Evolutionary conservation across 176 grass and related monocot species (phyloP), one percentile per base, ranked within the genome.

Genomic region (Oropetium thomaeum): DNA sequence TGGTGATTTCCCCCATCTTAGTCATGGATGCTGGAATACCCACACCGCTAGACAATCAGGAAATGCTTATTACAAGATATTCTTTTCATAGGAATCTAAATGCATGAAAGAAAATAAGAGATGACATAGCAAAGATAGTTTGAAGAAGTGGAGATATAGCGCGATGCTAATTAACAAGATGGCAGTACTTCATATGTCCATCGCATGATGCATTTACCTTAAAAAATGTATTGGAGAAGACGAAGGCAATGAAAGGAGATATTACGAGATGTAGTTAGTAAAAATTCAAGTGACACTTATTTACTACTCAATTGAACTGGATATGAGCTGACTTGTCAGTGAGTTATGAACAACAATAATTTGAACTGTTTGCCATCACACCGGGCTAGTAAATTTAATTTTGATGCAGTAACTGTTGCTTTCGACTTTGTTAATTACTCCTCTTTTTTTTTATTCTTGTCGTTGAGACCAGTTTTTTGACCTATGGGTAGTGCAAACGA

Each of bases 1-100:
- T 96, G 67, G 93, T 96, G 65, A 96, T 67, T 87, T 88, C 86
- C 79, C 72, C 82, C 82, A 78, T 84, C 17, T 37, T 57, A 7
- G 5, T 41, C 74, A 17, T 64, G 25, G 9, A 27, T 27, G 67
- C 67, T 7, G 70, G 19, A 34, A 61, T 10, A 44, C 63, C 53
- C 53, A 8, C 84, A 86, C 84, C 43, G 12, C 54, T 75, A 62
- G 42, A 44, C 59, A 59, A 29, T 58, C 33, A 70, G 54, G 70
- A 64, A 37, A 10, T 2, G 48, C n/a, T 47, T 47, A 47, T 47
- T 47, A 47, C 19, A 15, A 5, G 44, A 16, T 19, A 19, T 47
- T 17, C 35, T 47, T 47, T 47, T 47, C 44, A 19, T 16, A 17
- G 15, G 44, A 47, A 47, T 16, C 4, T 47, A 51, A 51, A 51